These are phyloP conservation scores for Anthoceros angustus DNA, from an alignment of 225 moss, liverwort and hornwort genomes.

Conservation along the genomic window DNA sequence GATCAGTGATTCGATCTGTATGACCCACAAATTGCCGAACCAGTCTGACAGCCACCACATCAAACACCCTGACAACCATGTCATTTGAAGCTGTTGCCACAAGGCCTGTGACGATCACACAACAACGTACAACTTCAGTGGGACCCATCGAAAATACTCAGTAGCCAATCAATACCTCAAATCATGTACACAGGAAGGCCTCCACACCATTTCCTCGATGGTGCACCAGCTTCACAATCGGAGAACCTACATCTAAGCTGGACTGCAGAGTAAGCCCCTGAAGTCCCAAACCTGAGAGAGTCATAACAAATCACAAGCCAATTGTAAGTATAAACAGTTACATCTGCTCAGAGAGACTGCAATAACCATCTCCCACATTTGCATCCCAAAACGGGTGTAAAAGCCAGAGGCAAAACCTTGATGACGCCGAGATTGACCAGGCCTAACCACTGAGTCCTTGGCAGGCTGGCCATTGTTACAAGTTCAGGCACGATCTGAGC, in stretches of 20 bases:
- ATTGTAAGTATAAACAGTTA: neutral
- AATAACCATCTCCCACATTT: no score
- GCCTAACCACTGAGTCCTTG: constrained; percentile 83
- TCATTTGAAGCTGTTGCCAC: constrained; percentile 74
- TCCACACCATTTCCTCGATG: constrained; percentile 65
- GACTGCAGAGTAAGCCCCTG: constrained; percentile 39
- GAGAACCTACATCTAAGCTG: constrained; percentile 40
- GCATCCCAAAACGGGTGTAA: neutral
- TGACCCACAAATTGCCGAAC: constrained; percentile 81
- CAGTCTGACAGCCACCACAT: constrained; percentile 57
- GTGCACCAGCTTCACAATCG: constrained; percentile 44
- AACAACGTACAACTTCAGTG: neutral
- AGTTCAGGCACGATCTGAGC: constrained; percentile 43
- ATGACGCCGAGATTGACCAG: constrained; percentile 75
- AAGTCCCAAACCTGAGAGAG: constrained; percentile 63
- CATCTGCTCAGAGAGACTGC: no score
- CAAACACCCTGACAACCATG: constrained; percentile 67
- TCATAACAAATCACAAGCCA: neutral
- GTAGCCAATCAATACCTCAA: neutral
- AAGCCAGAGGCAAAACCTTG: constrained; percentile 19
- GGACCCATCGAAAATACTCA: neutral
- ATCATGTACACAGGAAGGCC: neutral
- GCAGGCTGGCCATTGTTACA: constrained; percentile 64
- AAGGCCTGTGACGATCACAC: constrained; percentile 24
- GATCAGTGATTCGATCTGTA: constrained; percentile 72